Evolutionary conservation across 1,284 basidiomycete species (phyloP), one percentile per base, ranked within the genome.

Genomic region (Leccinum variabile): DNA sequence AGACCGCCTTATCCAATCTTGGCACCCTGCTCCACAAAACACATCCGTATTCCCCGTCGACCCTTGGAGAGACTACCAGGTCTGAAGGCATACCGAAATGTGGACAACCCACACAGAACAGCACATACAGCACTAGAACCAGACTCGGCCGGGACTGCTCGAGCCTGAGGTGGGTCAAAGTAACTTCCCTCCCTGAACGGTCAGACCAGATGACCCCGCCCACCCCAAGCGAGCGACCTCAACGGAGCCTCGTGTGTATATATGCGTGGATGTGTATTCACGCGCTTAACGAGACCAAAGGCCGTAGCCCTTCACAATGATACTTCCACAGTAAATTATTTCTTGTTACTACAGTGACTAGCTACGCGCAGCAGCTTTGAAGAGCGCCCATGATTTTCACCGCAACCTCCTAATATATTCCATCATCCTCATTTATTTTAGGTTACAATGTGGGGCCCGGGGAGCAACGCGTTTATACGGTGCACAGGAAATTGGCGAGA

Each of bases 191-290:
- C 46, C 46, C 46, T 49, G 46, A 49, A 22, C 22, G 46, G 46
- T 22, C 46, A 49, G 3, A 49, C 46, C 22, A 49, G 22, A 18
- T 49, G 50, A 28, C 11, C 50, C 50, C 16, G 28, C 32, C 10
- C 33, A 22, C 28, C 32, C 16, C 10, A 65, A 46, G 63, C 65
- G 55, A 60, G 59, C 33, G 13, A 67, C 56, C 56, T 61, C 37
- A 56, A 56, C 44, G 39, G 44, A 62, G 52, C 64, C 59, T 66
- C 63, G 53, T 63, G 63, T 56, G 25, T n/a, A 35, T n/a, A 6
- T 39, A 39, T 8, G 37, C 37, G 37, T 11, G 44, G 10, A 4
- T 46, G 14, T 5, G 11, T 11, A 13, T 46, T 4, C 6, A 13
- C 10, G 22, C 46, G 46, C 46, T 13, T 53, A n/a, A 16, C 50